These are phyloP conservation scores for Cetradonia linearis DNA, from an alignment of 495 filamentous ascomycete species.

Conservation along the genomic window DNA sequence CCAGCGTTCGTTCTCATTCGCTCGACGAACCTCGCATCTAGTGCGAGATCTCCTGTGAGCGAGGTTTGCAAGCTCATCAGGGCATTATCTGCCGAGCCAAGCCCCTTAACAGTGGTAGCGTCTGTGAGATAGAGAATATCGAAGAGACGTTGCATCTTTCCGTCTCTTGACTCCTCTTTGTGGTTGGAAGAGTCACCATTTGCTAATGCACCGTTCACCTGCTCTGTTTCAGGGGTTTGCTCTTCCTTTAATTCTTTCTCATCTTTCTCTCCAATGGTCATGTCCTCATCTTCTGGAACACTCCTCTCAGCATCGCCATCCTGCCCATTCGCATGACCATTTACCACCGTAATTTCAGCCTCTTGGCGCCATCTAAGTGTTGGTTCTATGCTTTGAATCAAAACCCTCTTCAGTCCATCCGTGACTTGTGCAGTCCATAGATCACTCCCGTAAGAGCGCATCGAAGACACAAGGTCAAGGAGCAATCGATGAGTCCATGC, in stretches of 20 bases:
- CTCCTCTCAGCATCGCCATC: slow-evolving; percentile 11
- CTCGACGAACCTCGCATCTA: slow-evolving; percentile 37
- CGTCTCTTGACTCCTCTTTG: slow-evolving; percentile 34
- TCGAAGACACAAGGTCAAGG: slow-evolving; percentile 49
- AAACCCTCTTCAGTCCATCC: slow-evolving; percentile 45
- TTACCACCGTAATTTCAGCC: slow-evolving; percentile 1
- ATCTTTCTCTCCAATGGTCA: slow-evolving; percentile 7
- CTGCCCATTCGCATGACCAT: slow-evolving; percentile 14
- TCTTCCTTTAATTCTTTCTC: slow-evolving; percentile 12
- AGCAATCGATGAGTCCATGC: slow-evolving; percentile 66
- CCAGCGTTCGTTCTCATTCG: slow-evolving; percentile 46
- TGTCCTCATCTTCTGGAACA: slow-evolving; percentile 5
- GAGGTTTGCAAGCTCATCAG: slow-evolving; percentile 21
- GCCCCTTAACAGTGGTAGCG: slow-evolving; percentile 30
- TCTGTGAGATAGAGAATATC: slow-evolving; percentile 59
- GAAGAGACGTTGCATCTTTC: slow-evolving; percentile 65
- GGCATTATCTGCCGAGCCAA: slow-evolving; percentile 13
- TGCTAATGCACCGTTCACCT: slow-evolving; percentile 13
- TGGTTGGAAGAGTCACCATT: slow-evolving; percentile 20
- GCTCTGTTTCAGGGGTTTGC: slow-evolving; percentile 13
- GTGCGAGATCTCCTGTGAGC: slow-evolving; percentile 38
- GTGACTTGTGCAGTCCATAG: slow-evolving; percentile 74
- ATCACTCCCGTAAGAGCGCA: slow-evolving; percentile 63
- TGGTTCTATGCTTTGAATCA: slow-evolving; percentile 37
- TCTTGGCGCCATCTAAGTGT: slow-evolving; percentile 1